phyloP scores from a whole-genome alignment of 2,329 filamentous ascomycete genomes.

The Dothiorella sarmentorum region DNA sequence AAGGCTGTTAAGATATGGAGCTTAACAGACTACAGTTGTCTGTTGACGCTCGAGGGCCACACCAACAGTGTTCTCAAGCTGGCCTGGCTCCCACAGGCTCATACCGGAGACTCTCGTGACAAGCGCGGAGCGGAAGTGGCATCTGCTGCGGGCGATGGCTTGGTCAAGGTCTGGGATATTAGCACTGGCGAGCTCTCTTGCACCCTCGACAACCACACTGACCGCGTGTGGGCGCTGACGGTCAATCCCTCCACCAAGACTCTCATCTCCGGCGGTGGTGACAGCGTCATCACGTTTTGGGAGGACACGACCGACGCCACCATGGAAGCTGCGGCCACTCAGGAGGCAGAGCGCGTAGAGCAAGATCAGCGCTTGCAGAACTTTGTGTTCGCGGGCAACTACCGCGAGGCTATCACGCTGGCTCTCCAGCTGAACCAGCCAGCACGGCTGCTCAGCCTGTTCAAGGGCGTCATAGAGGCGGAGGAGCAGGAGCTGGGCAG shows the following conservation, averaged over 20 bases:
- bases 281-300: constrained; percentile 95
- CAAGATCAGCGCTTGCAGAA: constrained; percentile 94
- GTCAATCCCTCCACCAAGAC: constrained; percentile 61
- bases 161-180: constrained; percentile 95
- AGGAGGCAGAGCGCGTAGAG: constrained; percentile 76
- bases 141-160: constrained; percentile 85
- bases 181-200: constrained; percentile 79
- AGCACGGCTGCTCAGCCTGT: constrained; percentile 76
- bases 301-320: constrained; percentile 83
- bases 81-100: constrained; percentile 67
- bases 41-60: constrained; percentile 93
- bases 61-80: constrained; percentile 94
- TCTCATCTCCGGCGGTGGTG: constrained; percentile 85
- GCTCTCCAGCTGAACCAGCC: constrained; percentile 94
- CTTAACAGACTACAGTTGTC: constrained; percentile 83
- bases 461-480: constrained; percentile 72
- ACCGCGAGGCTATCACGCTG: constrained; percentile 87
- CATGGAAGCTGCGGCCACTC: constrained; percentile 67
- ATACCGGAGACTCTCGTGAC: constrained; percentile 33
- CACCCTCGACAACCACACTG: constrained; percentile 94
- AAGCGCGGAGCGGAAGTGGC: constrained; percentile 69
- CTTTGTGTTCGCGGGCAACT: constrained; percentile 81
- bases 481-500: constrained; percentile 59
- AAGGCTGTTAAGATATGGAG: constrained; percentile 97
- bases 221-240: constrained; percentile 88